phyloP scores from a whole-genome alignment of 1,284 basidiomycete genomes.

The Stereum hirsutum region DNA sequence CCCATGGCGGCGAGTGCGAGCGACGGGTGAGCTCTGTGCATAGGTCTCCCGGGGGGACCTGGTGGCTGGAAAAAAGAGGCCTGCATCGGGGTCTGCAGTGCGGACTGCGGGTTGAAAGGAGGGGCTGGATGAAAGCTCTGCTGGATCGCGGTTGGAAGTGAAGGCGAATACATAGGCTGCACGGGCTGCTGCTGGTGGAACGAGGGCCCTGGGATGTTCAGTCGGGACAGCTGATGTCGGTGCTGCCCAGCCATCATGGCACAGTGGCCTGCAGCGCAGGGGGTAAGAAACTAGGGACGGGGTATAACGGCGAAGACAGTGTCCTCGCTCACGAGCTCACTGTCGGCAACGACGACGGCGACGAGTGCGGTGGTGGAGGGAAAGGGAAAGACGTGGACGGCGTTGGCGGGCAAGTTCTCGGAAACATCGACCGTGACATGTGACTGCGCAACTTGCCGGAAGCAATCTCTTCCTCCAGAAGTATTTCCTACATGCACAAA shows the following conservation, averaged over 20 bases:
- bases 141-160: slow-evolving; percentile 50
- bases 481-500: too few species aligned
- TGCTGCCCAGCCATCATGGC: slow-evolving; percentile 5
- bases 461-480: too few species aligned
- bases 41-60: slow-evolving; percentile 38
- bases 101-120: slow-evolving; percentile 31
- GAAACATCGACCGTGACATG: too few species aligned
- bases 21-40: slow-evolving; percentile 42
- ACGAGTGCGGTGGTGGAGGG: too few species aligned
- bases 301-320: too few species aligned
- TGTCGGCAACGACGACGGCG: too few species aligned
- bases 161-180: slow-evolving; percentile 50
- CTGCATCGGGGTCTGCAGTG: slow-evolving; percentile 65
- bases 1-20: slow-evolving; percentile 47
- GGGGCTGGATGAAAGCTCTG: slow-evolving; percentile 40
- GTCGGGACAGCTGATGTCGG: slow-evolving; percentile 21
- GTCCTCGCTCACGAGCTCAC: too few species aligned
- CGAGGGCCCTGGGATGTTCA: slow-evolving; percentile 22
- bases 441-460: too few species aligned
- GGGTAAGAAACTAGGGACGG: too few species aligned
- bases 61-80: slow-evolving; percentile 42
- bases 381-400: too few species aligned
- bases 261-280: too few species aligned
- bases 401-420: too few species aligned
- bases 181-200: slow-evolving; percentile 23